Evolutionary conservation across 768 basidiomycete species (phyloP), one percentile per base, ranked within the genome.

Genomic region (Vararia minispora): DNA sequence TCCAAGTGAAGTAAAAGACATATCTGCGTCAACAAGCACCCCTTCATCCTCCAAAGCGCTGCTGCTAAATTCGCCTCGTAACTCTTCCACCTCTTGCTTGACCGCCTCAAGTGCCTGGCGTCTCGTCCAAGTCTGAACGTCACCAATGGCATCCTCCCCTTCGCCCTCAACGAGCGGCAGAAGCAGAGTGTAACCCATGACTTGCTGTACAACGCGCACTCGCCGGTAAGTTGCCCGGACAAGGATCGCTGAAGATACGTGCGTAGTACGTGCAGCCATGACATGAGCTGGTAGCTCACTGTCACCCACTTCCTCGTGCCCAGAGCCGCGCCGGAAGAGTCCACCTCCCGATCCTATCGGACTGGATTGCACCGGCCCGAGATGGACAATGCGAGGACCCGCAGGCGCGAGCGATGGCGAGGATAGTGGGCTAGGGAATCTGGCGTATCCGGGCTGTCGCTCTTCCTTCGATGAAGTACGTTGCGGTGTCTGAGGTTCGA

Each of bases 161-260:
- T 51, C 53, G 21, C 52, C 52, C 17, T 52, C 53, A 7, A 65
- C 65, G 31, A 71, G 44, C 9, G 76, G 75, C 6, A 83, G 58
- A 21, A 81, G 54, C 4, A 60, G 53, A 12, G 68, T 62, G 53
- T 82, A 84, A 2, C 81, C 80, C 66, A 82, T 67, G 37, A 63
- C 66, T 10, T 60, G 61, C 56, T 83, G 81, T 17, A 79, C 75
- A 2, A 68, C 53, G 14, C 81, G 63, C 18, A 85, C 71, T 21
- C 79, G 62, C 24, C 63, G 63, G 49, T 78, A 79, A 11, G 79
- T 82, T 25, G 60, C 66, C 25, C 60, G 63, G n/a, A 73, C 60
- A 2, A 85, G 68, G 14, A 61, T 50, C 5, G 63, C 34, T 1
- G 74, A 76, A 42, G 63, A 68, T 28, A 84, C 63, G 18, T 30